Conservation (phyloP, 495 filamentous ascomycete species). For the Penicillium mononematosum region DNA sequence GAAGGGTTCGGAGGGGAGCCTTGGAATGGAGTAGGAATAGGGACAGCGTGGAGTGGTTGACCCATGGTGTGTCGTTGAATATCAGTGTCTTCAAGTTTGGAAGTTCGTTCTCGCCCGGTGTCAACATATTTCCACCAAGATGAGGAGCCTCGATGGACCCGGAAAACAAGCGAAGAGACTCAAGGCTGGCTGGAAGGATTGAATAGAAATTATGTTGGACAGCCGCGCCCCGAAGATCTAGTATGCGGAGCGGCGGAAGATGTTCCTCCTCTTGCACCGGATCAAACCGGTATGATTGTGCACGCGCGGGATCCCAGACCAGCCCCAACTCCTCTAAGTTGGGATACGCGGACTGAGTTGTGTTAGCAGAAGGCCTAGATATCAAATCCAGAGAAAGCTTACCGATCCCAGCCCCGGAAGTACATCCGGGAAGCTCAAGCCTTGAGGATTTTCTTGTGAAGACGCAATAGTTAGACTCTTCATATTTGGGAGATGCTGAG, state of each 20-base stretch:
- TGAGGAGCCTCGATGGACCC: constrained; percentile 18
- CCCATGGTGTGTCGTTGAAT: constrained; percentile 31
- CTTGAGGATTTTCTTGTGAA: constrained; percentile 9
- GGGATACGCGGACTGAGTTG: constrained; percentile 23
- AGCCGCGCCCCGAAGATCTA: constrained; percentile 34
- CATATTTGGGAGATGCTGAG: constrained; percentile 34
- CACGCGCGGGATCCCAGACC: constrained; percentile 27
- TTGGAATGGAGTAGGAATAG: constrained; percentile 23
- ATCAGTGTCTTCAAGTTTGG: constrained; percentile 36
- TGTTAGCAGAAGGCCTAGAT: neutral
- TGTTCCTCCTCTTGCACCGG: constrained; percentile 4
- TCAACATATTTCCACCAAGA: neutral
- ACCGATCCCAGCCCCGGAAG: constrained; percentile 15
- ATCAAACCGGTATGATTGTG: constrained; percentile 15
- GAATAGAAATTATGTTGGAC: constrained; percentile 18
- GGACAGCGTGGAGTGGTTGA: constrained; percentile 15
- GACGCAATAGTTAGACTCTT: constrained; percentile 33
- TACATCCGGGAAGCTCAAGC: constrained; percentile 17
- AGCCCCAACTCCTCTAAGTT: constrained; percentile 42
- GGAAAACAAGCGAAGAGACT: constrained; percentile 33
- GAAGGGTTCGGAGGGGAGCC: constrained; percentile 29
- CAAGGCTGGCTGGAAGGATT: constrained; percentile 31
- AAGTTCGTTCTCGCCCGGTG: constrained; percentile 12
- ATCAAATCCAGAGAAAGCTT: neutral
- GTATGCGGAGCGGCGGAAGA: constrained; percentile 28